Base-by-base conservation (phyloP, 306 rosid genomes). In the Quercus agrifolia region DNA sequence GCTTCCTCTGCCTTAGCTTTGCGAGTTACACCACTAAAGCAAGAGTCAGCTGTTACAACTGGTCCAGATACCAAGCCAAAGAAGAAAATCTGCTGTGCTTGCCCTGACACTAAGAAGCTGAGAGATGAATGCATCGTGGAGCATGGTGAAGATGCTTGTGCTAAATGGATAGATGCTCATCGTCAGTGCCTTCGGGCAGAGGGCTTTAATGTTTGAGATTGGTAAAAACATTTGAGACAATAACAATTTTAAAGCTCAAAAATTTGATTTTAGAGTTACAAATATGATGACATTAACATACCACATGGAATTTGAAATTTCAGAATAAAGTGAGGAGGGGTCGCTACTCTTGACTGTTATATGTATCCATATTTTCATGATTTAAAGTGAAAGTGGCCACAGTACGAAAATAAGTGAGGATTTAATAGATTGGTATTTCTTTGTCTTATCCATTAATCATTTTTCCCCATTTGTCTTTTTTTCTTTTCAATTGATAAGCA, bases 161-260 rank as follows among this genome's bases (percentile, higher is more conserved):
- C 86, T 5, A 92, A 92, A 78, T 95, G 97, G 98, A 92, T 95
- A 3, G 94, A 95, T 80, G 99, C 99, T 80, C 97, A 91, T 79
- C 86, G 83, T 25, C 67, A 14, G 70, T 92, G 99, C 85, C 98
- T 95, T 20, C 98, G 98, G 2, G 84, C 95, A 1, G 97, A 92
- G 79, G 98, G 99, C 59, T 91, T 92, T 84, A 92, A 86, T 75
- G 86, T 95, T 77, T 95, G 88, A 91, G 77, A 35, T 69, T 27
- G 74, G 56, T 17, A 74, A 44, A 31, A 71, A 69, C 70, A 25
- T 75, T 38, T 74, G 70, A 67, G 56, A 55, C 56, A 27, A 74
- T 31, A 41, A 56, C 56, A 78, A 49, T 79, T 74, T 84, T 75
- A 80, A 75, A 52, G 30, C 70, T 62, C 74, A 68, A 20, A 52